Evolutionary conservation across 495 filamentous ascomycete genomes (phyloP).

Genomic region (Daldinia childiae): DNA sequence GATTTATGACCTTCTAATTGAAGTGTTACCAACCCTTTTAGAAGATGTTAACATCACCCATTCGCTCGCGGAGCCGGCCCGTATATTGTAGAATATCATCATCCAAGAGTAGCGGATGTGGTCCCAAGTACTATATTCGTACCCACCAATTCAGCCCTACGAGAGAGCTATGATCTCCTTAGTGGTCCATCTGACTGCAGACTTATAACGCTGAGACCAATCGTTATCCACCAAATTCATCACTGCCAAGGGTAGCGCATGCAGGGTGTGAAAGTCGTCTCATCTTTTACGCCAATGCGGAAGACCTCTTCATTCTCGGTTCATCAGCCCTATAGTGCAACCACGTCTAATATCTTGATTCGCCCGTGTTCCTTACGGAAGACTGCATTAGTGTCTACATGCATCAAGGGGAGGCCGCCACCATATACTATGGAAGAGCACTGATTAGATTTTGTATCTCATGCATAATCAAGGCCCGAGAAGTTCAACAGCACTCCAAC

Average conservation of each 20-base stretch:
- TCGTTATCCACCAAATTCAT: constrained; percentile 35
- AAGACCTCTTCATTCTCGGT: constrained; percentile 18
- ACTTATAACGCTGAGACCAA: constrained; percentile 30
- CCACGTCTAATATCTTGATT: constrained; percentile 30
- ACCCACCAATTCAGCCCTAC: constrained; percentile 50
- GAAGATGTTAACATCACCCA: background rate
- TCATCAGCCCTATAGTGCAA: constrained; percentile 44
- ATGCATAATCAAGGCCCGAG: background rate
- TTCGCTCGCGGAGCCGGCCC: constrained; percentile 34
- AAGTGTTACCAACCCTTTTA: background rate
- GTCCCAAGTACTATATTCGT: constrained; percentile 33
- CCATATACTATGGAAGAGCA: background rate
- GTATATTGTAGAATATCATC: constrained; percentile 1
- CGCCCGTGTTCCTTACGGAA: constrained; percentile 7
- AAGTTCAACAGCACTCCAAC: background rate
- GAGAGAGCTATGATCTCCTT: constrained; percentile 28
- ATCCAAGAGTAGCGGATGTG: constrained; percentile 1
- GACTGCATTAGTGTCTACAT: constrained; percentile 25
- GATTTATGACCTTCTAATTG: background rate
- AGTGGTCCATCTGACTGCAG: constrained; percentile 39
- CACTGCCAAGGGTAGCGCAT: constrained; percentile 28
- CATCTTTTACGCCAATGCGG: constrained; percentile 28
- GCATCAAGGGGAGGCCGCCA: constrained; percentile 36
- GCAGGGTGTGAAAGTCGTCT: constrained; percentile 27
- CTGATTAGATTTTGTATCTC: background rate